A percentile compares a stretch with the other conserved stretches of the same genome.
Evolutionary conservation across 2,329 filamentous ascomycete genomes (phyloP).

Genomic region (Rhynchosporium secalis): DNA sequence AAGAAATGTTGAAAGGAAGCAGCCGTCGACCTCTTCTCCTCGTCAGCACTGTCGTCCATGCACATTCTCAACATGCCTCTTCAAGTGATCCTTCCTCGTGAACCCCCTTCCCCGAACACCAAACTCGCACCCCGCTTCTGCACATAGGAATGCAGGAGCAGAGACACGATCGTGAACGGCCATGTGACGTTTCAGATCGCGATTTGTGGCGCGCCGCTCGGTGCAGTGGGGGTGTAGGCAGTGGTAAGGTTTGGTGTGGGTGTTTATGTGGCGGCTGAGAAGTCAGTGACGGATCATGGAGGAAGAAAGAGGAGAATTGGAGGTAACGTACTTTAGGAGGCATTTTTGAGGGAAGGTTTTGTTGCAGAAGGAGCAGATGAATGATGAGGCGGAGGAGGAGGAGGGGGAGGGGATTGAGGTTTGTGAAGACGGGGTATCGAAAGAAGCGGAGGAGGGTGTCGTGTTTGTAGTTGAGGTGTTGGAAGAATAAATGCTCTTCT

Average conservation of each 20-base stretch:
- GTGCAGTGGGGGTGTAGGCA: constrained; percentile 2
- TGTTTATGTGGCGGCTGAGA: constrained; percentile 11
- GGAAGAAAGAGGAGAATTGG: no score
- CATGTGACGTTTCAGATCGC: constrained; percentile 8
- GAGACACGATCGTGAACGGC: constrained; percentile 1
- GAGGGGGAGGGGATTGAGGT: neutral
- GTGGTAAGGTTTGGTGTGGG: constrained; percentile 2
- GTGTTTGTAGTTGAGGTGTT: neutral
- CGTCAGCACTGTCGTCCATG: neutral
- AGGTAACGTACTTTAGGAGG: constrained; percentile 5
- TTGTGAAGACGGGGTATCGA: neutral
- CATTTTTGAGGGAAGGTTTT: constrained; percentile 6
- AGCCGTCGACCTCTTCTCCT: neutral
- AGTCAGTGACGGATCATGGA: neutral
- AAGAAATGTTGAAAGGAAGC: neutral
- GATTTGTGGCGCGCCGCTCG: constrained; percentile 1
- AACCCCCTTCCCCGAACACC: neutral
- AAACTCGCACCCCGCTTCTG: neutral
- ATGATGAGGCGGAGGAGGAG: constrained; percentile 2
- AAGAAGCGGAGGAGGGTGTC: neutral
- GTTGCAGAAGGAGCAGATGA: neutral
- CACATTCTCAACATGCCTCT: constrained; percentile 12
- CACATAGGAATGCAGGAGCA: constrained; percentile 3
- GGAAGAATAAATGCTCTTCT: neutral
- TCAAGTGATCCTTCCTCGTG: constrained; percentile 6